Base-by-base conservation (phyloP, 106 monocot genomes). In the Dendrobium officinale region DNA sequence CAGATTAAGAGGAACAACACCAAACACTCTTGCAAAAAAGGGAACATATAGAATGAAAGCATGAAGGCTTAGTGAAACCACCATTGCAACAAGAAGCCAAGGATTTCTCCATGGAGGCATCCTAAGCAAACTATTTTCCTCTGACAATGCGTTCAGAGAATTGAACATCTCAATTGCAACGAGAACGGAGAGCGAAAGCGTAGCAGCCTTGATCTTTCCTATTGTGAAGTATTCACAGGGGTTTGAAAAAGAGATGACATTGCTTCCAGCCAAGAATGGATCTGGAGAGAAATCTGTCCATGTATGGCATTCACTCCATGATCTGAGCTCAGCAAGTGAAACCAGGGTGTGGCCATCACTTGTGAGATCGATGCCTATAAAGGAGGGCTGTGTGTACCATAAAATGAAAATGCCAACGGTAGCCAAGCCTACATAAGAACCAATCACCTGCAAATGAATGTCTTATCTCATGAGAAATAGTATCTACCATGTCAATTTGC, bases 101-200 rank as follows among this genome's bases (percentile, higher is more conserved):
- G 92, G 94, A 80, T 95, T 95, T 42, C 77, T 84, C 94, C 94
- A 95, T 17, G 94, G 94, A 41, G 94, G 94, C 92, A 95, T 90
- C 43, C 55, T 67, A 0, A 95, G n/a, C 17, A 95, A 61, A 79
- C 95, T 92, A 66, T 82, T 89, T 8, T 92, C 95, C 77, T 95
- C 95, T 0, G 92, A 92, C 1, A 95, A 73, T 6, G 92, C 95
- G 75, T 92, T 95, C 54, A 95, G 86, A 4, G 95, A 89, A 73
- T 95, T 95, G 73, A 95, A 91, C 95, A 95, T 91, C 82, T 95
- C 92, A 20, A 95, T 90, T 1, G 95, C 81, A 4, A 95, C 95
- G 47, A 95, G 61, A 37, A 95, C 95, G 13, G 95, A 95, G 2
- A 95, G 77, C 0, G 95, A 95, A 1, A 95, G 73, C 2, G 95